A percentile compares a stretch with the other conserved stretches of the same genome.
phyloP scores from a whole-genome alignment of 2,329 filamentous ascomycete species.

The Exophiala sp. region DNA sequence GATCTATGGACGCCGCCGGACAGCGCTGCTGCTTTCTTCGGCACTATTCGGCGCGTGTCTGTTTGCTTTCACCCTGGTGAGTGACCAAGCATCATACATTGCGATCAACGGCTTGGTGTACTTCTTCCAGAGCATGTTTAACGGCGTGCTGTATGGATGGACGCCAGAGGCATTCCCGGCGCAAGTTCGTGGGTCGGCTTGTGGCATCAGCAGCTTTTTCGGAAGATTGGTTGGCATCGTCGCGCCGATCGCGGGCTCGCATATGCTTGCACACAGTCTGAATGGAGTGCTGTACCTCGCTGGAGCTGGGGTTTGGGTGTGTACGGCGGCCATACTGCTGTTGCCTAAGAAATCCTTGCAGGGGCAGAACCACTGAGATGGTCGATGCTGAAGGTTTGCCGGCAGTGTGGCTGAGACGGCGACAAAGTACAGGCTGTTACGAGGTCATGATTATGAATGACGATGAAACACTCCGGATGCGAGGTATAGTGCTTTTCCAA shows the following conservation, averaged over 20 bases:
- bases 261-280: conserved; percentile 37
- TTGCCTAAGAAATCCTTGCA: conserved; percentile 26
- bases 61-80: conserved; percentile 44
- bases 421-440: no score
- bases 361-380: conserved; percentile 11
- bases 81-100: conserved; percentile 45
- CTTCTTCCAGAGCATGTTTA: conserved; percentile 52
- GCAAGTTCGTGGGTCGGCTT: conserved; percentile 50
- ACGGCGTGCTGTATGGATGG: conserved; percentile 51
- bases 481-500: no score
- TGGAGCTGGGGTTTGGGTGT: conserved; percentile 35
- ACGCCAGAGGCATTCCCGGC: conserved; percentile 53
- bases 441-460: no score
- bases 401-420: no score
- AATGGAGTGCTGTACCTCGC: conserved; percentile 56
- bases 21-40: conserved; percentile 42
- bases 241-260: conserved; percentile 54
- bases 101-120: conserved; percentile 52
- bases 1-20: conserved; percentile 45
- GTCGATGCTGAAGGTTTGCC: no score
- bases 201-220: conserved; percentile 58
- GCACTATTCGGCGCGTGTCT: conserved; percentile 45
- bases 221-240: conserved; percentile 58
- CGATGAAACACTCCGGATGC: no score
- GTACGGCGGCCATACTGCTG: conserved; percentile 26